phyloP scores from a whole-genome alignment of 1,284 basidiomycete genomes.

The Leccinum fuscescens region DNA sequence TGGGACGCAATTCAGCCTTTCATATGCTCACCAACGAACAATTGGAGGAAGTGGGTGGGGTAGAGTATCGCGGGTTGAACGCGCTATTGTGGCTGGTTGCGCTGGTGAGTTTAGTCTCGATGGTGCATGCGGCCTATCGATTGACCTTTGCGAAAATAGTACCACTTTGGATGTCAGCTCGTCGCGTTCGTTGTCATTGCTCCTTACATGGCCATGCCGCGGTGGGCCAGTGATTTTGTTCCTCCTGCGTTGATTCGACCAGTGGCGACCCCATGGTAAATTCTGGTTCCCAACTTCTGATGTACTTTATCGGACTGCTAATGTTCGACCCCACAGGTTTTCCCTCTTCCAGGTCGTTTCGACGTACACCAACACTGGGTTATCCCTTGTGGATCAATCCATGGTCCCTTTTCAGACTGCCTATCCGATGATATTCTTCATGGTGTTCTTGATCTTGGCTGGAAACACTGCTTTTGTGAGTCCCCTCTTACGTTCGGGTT shows the following conservation, averaged over 20 bases:
- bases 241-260: no score
- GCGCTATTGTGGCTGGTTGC: conserved; percentile 77
- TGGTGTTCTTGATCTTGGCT: conserved; percentile 59
- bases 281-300: not conserved
- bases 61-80: conserved; percentile 90
- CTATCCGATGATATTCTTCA: conserved; percentile 70
- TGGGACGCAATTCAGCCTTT: conserved; percentile 90
- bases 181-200: no score
- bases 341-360: conserved; percentile 85
- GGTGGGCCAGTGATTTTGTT: no score
- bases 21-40: conserved; percentile 78
- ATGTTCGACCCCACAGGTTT: conserved; percentile 57
- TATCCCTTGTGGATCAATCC: conserved; percentile 85
- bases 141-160: no score
- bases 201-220: no score
- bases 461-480: conserved; percentile 92
- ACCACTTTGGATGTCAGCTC: no score
- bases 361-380: conserved; percentile 88
- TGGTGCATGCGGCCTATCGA: not conserved
- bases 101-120: conserved; percentile 38
- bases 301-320: not conserved
- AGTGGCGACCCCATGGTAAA: no score
- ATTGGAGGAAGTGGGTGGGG: conserved; percentile 88
- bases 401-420: conserved; percentile 88
- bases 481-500: conserved; percentile 30